phyloP scores from a whole-genome alignment of 2,329 filamentous ascomycete species.

The Capronia epimyces region DNA sequence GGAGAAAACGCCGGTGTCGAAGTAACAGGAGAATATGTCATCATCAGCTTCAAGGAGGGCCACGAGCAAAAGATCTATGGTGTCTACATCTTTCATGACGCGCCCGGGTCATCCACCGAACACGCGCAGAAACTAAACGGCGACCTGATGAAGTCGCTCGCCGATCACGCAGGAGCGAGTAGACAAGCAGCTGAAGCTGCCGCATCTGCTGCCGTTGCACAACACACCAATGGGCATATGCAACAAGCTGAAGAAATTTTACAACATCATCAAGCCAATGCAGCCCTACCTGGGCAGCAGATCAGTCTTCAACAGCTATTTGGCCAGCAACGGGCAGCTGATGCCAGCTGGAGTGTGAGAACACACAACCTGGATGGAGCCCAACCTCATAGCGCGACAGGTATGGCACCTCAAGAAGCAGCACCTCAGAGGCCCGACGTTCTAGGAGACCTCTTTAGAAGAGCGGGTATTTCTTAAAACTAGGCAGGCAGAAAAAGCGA shows the following conservation, averaged over 20 bases:
- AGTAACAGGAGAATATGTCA: conserved; percentile 57
- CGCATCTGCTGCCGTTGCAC: conserved; percentile 31
- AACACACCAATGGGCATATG: conserved; percentile 32
- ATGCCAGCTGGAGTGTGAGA: conserved; percentile 48
- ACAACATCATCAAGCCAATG: conserved; percentile 15
- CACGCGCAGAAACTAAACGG: conserved; percentile 44
- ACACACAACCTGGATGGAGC: conserved; percentile 36
- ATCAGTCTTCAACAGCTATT: conserved; percentile 51
- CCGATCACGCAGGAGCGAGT: conserved; percentile 48
- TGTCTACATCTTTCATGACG: conserved; percentile 61
- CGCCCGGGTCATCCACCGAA: conserved; percentile 50
- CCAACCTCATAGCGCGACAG: neutral
- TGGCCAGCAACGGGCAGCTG: conserved; percentile 50
- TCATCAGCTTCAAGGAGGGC: conserved; percentile 44
- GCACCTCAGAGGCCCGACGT: conserved; percentile 33
- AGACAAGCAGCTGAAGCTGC: conserved; percentile 41
- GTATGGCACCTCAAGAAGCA: neutral
- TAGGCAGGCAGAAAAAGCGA: conserved; percentile 3
- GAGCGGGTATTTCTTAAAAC: conserved; percentile 36
- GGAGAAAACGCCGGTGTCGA: conserved; percentile 59
- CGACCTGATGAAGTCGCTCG: conserved; percentile 51
- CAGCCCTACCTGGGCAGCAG: conserved; percentile 47
- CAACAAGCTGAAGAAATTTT: conserved; percentile 37
- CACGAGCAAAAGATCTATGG: conserved; percentile 47
- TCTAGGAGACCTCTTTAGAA: conserved; percentile 41